phyloP scores from a whole-genome alignment of 768 basidiomycete genomes.

The Exidia glandulosa region DNA sequence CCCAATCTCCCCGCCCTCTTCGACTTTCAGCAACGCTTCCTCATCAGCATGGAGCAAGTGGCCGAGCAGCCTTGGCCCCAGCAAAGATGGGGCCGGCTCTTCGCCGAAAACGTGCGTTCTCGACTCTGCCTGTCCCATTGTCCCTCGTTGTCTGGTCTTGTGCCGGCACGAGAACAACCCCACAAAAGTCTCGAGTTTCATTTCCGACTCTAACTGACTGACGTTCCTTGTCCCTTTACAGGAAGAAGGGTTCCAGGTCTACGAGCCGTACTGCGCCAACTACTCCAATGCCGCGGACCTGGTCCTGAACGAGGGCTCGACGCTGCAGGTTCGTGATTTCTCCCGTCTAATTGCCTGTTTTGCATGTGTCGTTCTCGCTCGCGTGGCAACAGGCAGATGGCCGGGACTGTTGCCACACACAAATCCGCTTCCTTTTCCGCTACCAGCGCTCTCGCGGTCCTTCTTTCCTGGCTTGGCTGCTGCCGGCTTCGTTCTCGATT shows the following conservation, averaged over 20 bases:
- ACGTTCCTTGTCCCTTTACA: constrained; percentile 26
- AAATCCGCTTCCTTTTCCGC: no score
- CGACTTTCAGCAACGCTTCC: constrained; percentile 92
- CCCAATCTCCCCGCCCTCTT: constrained; percentile 88
- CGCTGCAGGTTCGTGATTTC: constrained; percentile 63
- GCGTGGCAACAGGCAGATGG: background rate
- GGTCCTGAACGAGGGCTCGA: constrained; percentile 77
- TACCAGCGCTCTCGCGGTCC: no score
- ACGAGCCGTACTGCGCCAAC: constrained; percentile 96
- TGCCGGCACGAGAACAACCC: constrained; percentile 4
- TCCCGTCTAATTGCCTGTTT: background rate
- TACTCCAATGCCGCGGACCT: constrained; percentile 81
- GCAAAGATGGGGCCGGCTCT: constrained; percentile 80
- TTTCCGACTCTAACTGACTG: no score
- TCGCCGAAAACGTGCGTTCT: constrained; percentile 76
- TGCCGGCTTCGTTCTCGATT: no score
- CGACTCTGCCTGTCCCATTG: constrained; percentile 34
- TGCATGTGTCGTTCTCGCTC: background rate
- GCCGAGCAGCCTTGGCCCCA: constrained; percentile 74
- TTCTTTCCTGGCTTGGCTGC: no score
- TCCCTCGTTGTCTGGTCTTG: constrained; percentile 24
- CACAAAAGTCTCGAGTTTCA: background rate
- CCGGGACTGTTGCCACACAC: no score
- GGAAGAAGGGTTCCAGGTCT: constrained; percentile 93
- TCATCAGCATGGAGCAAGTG: constrained; percentile 79